Conservation (phyloP, 2,329 filamentous ascomycete species). For the Cadophora malorum region DNA sequence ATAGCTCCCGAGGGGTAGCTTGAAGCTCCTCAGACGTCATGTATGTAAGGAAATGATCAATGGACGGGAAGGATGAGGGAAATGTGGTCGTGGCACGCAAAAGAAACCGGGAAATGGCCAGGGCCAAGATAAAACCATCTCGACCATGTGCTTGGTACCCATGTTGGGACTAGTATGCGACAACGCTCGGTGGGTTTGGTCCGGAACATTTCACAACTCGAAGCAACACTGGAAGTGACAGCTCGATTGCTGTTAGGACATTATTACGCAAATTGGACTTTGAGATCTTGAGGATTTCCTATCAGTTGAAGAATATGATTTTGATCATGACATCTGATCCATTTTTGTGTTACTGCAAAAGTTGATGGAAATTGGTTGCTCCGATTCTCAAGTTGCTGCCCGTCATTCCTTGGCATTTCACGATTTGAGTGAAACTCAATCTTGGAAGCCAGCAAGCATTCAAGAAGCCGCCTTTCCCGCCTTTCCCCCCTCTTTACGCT, state of each 20-base stretch:
- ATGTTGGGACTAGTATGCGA: neutral
- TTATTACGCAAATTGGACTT: neutral
- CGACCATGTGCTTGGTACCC: neutral
- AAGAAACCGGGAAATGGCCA: slow-evolving; percentile 16
- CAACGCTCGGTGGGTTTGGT: neutral
- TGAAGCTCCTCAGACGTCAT: slow-evolving; percentile 15
- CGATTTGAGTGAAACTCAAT: neutral
- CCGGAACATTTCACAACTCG: neutral
- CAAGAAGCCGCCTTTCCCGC: neutral
- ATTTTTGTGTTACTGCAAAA: too few relatives aligned
- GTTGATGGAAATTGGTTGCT: too few relatives aligned
- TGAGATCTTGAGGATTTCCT: neutral
- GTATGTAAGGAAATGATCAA: slow-evolving; percentile 6
- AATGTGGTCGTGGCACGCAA: neutral
- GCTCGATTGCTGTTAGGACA: neutral
- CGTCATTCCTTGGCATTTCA: too few relatives aligned
- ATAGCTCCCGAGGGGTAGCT: neutral
- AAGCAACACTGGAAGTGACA: neutral
- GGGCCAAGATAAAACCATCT: neutral
- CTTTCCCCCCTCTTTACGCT: neutral
- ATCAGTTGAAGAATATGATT: too few relatives aligned
- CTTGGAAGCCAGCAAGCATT: neutral
- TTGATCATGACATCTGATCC: too few relatives aligned
- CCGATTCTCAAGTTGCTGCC: too few relatives aligned
- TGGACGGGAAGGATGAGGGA: neutral